phyloP scores from a whole-genome alignment of 306 rosid genomes.

The Castanea crenata region DNA sequence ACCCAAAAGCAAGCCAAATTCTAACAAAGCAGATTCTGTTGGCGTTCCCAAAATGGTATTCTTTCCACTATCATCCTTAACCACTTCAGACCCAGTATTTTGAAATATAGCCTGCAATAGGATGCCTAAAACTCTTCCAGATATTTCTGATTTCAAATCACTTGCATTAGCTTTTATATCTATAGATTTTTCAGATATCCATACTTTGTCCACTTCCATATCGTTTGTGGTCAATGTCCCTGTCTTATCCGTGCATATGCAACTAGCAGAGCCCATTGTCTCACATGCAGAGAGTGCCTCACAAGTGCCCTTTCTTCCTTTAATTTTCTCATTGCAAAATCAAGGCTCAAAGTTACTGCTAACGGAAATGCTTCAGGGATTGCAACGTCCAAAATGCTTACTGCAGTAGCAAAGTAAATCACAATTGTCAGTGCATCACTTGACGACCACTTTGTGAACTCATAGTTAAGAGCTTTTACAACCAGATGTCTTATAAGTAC shows the following conservation, averaged over 20 bases:
- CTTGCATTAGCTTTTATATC: slow-evolving; percentile 49
- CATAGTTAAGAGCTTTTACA: slow-evolving; percentile 47
- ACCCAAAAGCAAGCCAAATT: slow-evolving; percentile 74
- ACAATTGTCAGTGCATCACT: slow-evolving; percentile 64
- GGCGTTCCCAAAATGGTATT: slow-evolving; percentile 72
- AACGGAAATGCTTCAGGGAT: slow-evolving; percentile 97
- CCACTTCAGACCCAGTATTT: slow-evolving; percentile 78
- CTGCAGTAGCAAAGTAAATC: slow-evolving; percentile 85
- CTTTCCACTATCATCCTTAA: slow-evolving; percentile 60
- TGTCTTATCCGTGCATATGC: slow-evolving; percentile 95
- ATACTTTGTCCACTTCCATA: slow-evolving; percentile 75
- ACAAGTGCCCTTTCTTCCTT: slow-evolving; percentile 88
- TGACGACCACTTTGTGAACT: slow-evolving; percentile 66
- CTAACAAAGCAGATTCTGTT: slow-evolving; percentile 85
- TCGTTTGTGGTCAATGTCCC: slow-evolving; percentile 90
- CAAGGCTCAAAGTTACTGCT: slow-evolving; percentile 97
- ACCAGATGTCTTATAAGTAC: slow-evolving; percentile 64
- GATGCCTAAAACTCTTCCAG: slow-evolving; percentile 47
- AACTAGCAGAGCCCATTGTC: slow-evolving; percentile 94
- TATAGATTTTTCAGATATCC: slow-evolving; percentile 53
- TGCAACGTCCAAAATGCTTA: slow-evolving; percentile 86
- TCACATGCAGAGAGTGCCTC: slow-evolving; percentile 95
- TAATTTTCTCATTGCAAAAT: slow-evolving; percentile 91
- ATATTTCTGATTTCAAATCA: slow-evolving; percentile 46
- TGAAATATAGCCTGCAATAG: slow-evolving; percentile 75